A percentile compares a stretch with the other conserved stretches of the same genome.
phyloP scores from a whole-genome alignment of 148 eudicot genomes.

The Amaranthus cruentus region DNA sequence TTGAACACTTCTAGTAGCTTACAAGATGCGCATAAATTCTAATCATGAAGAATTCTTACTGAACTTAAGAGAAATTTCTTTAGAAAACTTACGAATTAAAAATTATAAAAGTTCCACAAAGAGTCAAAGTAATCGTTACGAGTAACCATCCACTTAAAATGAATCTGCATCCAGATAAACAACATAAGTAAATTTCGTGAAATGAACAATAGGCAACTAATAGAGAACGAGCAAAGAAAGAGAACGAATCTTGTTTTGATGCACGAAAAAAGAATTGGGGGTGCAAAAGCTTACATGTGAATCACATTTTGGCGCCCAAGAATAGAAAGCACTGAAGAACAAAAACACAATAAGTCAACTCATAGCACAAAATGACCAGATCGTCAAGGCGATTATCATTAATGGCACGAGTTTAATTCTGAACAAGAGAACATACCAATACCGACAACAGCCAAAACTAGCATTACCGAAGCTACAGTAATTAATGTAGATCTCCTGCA shows the following conservation, averaged over 20 bases:
- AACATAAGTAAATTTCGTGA: neutral
- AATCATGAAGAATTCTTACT: too few relatives aligned
- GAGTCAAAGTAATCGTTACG: conserved; percentile 73
- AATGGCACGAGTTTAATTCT: neutral
- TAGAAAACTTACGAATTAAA: conserved; percentile 56
- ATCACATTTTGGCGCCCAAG: conserved; percentile 63
- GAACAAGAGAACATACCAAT: conserved; percentile 46
- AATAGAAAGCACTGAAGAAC: conserved; percentile 61
- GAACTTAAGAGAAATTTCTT: neutral
- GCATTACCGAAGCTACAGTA: conserved; percentile 71
- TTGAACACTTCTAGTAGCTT: too few relatives aligned
- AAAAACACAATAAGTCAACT: conserved; percentile 11
- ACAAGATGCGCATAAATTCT: too few relatives aligned
- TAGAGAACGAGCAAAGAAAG: neutral
- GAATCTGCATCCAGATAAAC: conserved; percentile 52
- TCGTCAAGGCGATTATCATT: neutral
- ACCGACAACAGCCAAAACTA: conserved; percentile 66
- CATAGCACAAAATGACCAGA: neutral
- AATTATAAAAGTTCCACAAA: conserved; percentile 82
- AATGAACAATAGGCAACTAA: neutral
- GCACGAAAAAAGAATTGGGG: neutral
- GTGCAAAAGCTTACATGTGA: conserved; percentile 52
- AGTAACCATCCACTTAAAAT: conserved; percentile 89
- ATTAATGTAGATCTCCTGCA: conserved; percentile 64
- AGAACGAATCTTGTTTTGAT: neutral